Percentiles rank a stretch among this genome's conserved stretches.
Conservation (phyloP, 805 yeast species). For the Candida coleopterorum region DNA sequence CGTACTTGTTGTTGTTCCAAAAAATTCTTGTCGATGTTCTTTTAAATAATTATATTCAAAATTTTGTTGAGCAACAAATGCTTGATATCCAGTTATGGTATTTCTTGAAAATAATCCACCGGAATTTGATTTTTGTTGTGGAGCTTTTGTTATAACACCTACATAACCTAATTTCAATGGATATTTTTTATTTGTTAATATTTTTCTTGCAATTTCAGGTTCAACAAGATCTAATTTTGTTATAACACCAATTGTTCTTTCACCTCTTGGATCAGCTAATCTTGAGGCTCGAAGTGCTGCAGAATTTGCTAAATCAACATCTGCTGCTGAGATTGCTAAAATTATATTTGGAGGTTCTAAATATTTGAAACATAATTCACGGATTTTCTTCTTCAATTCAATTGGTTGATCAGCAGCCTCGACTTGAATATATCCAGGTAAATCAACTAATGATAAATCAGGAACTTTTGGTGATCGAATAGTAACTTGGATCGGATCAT, state of each 20-base stretch:
- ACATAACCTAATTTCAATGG: conserved; percentile 96
- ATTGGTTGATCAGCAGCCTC: conserved; percentile 96
- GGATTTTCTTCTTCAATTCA: conserved; percentile 72
- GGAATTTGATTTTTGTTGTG: conserved; percentile 30
- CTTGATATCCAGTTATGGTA: conserved; percentile 47
- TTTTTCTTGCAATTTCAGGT: conserved; percentile 62
- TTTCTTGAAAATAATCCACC: conserved; percentile 45
- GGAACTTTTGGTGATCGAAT: conserved; percentile 86
- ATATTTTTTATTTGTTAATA: conserved; percentile 73
- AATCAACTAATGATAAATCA: conserved; percentile 87
- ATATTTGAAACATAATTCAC: conserved; percentile 77
- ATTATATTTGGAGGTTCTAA: conserved; percentile 90
- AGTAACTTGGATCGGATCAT: conserved; percentile 89
- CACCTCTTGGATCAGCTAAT: conserved; percentile 87
- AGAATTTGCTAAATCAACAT: conserved; percentile 95
- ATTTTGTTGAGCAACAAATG: conserved; percentile 63
- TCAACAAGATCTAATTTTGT: conserved; percentile 90
- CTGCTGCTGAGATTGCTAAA: conserved; percentile 94
- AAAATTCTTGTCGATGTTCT: conserved; percentile 53
- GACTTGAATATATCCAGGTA: conserved; percentile 96
- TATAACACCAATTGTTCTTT: conserved; percentile 92
- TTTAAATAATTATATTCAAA: conserved; percentile 56
- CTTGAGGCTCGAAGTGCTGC: conserved; percentile 90
- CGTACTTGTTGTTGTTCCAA: conserved; percentile 71
- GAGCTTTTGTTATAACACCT: conserved; percentile 90